Evolutionary conservation across 176 grass and related monocot species (phyloP).

Genomic region (Ensete ventricosum): DNA sequence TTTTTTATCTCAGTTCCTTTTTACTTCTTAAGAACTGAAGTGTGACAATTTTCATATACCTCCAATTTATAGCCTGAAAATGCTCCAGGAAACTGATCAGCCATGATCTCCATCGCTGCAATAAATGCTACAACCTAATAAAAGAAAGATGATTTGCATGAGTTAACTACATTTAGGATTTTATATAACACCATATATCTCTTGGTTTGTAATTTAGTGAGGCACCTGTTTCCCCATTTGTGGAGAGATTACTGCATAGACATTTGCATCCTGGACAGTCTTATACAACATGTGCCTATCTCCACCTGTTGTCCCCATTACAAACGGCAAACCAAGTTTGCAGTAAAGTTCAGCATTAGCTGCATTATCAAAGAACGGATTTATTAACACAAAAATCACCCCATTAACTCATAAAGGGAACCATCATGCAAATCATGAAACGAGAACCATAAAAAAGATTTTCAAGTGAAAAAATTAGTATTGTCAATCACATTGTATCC

Average conservation of each 20-base stretch:
- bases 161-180: not conserved
- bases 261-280: conserved; percentile 65
- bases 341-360: conserved; percentile 82
- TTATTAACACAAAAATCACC: conserved; percentile 1
- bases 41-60: conserved; percentile 21
- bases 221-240: conserved; percentile 83
- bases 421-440: not conserved
- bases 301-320: conserved; percentile 93
- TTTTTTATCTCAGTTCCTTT: too few relatives aligned
- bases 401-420: not conserved
- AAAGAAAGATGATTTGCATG: not conserved
- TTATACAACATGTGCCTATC: conserved; percentile 51
- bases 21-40: too few relatives aligned
- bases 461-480: not conserved
- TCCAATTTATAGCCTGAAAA: conserved; percentile 61
- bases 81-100: conserved; percentile 63
- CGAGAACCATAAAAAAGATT: not conserved
- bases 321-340: conserved; percentile 85
- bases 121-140: conserved; percentile 79
- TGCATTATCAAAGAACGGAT: conserved; percentile 22
- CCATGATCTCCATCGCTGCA: conserved; percentile 60
- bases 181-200: not conserved
- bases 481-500: not conserved
- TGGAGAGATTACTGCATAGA: conserved; percentile 82
- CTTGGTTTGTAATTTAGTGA: not conserved